phyloP scores from a whole-genome alignment of 2,329 filamentous ascomycete genomes.

The Rhynchosporium graminicola region DNA sequence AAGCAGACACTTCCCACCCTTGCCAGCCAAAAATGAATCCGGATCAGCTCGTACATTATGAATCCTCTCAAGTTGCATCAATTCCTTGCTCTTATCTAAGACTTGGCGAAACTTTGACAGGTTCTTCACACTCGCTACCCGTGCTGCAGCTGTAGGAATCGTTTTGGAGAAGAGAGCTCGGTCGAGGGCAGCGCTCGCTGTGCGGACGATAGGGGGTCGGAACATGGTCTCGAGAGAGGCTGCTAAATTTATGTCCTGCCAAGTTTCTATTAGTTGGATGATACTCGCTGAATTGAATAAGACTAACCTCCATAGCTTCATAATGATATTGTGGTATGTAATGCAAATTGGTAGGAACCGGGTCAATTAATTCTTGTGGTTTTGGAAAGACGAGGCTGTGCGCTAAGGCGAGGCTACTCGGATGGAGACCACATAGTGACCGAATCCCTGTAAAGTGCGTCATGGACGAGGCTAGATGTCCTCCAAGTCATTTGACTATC shows the following conservation, averaged over 20 bases:
- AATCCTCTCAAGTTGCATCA: conserved; percentile 65
- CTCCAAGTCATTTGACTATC: neutral
- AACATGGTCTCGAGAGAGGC: conserved; percentile 53
- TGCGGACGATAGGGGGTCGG: conserved; percentile 75
- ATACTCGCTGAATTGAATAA: neutral
- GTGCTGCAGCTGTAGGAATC: conserved; percentile 75
- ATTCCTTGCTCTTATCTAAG: conserved; percentile 65
- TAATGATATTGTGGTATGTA: conserved; percentile 19
- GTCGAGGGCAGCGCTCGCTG: conserved; percentile 76
- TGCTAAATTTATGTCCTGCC: conserved; percentile 27
- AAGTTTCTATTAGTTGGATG: conserved; percentile 10
- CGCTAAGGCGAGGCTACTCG: conserved; percentile 14
- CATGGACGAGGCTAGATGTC: conserved; percentile 15
- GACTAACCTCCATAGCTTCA: conserved; percentile 36
- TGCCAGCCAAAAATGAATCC: conserved; percentile 51
- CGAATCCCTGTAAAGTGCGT: conserved; percentile 21
- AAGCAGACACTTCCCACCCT: conserved; percentile 63
- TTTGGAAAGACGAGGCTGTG: conserved; percentile 19
- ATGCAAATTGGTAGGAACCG: no score
- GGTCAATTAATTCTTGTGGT: conserved; percentile 15
- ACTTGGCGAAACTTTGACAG: conserved; percentile 71
- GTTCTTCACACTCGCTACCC: conserved; percentile 72
- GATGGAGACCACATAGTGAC: no score
- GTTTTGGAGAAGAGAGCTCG: conserved; percentile 78
- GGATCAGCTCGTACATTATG: conserved; percentile 65